Evolutionary conservation across 208 protist genomes (phyloP).

Genomic region (Leishmania martiniquensis): DNA sequence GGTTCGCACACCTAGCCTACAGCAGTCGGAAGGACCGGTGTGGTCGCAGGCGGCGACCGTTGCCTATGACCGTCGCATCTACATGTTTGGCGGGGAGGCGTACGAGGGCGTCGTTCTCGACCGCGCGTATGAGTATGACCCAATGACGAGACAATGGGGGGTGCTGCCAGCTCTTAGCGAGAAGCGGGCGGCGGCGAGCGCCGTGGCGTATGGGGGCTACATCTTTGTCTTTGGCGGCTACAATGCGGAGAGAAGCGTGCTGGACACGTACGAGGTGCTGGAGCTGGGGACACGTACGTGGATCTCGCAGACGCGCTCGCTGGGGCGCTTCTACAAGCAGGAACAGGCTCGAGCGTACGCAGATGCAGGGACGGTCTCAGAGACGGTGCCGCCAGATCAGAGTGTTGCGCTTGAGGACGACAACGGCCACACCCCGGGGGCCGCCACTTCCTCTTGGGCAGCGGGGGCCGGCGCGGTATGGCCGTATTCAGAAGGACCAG

Average conservation of each 20-base stretch:
- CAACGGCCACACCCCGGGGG: not conserved
- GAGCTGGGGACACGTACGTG: constrained; percentile 36
- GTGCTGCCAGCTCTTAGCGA: constrained; percentile 37
- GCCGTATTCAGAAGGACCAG: not conserved
- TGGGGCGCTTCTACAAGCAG: constrained; percentile 11
- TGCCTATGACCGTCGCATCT: constrained; percentile 40
- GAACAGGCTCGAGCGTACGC: not conserved
- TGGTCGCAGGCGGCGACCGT: constrained; percentile 46
- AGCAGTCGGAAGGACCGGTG: constrained; percentile 34
- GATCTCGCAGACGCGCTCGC: constrained; percentile 20
- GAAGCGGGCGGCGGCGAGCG: constrained; percentile 38
- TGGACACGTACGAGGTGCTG: constrained; percentile 53
- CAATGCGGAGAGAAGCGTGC: constrained; percentile 33
- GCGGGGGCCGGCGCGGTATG: not conserved
- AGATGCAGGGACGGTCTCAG: not conserved
- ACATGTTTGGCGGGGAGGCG: constrained; percentile 52
- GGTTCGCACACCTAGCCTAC: constrained; percentile 40
- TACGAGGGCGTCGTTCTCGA: constrained; percentile 49
- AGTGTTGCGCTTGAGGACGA: not conserved
- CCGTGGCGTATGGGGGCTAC: constrained; percentile 22
- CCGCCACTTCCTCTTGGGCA: not conserved
- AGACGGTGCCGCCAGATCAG: not conserved
- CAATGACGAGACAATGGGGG: constrained; percentile 37
- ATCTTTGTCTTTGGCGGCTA: constrained; percentile 63
- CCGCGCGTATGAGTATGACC: constrained; percentile 46